Evolutionary conservation across 2,329 filamentous ascomycete genomes (phyloP).

Genomic region (Cercospora berteroae): DNA sequence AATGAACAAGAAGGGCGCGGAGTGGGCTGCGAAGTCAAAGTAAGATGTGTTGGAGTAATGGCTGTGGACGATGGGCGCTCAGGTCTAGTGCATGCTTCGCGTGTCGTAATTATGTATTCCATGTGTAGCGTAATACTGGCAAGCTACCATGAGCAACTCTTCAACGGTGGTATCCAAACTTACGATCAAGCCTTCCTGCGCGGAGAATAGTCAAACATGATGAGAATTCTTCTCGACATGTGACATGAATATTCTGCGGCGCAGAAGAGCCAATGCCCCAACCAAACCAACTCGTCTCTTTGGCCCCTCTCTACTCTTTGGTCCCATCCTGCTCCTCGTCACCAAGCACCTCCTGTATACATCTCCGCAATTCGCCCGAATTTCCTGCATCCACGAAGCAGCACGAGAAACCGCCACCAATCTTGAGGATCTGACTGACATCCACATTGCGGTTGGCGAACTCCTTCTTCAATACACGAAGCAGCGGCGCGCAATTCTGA

Average conservation of each 20-base stretch:
- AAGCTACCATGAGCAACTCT: background rate
- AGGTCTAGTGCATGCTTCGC: background rate
- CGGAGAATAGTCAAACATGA: background rate
- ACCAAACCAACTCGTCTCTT: background rate
- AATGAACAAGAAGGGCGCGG: background rate
- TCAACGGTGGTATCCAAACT: background rate
- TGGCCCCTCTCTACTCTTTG: background rate
- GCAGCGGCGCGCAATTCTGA: background rate
- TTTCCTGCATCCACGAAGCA: background rate
- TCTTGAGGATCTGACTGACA: background rate
- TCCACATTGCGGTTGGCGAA: background rate
- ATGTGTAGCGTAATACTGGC: background rate
- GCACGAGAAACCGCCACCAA: background rate
- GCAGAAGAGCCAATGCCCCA: background rate
- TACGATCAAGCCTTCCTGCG: background rate
- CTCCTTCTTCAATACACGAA: background rate
- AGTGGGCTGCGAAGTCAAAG: background rate
- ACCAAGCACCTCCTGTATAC: background rate
- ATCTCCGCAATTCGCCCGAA: background rate
- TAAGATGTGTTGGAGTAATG: background rate
- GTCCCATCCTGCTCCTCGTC: background rate
- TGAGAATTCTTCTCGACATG: background rate
- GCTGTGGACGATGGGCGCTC: background rate
- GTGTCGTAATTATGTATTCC: background rate
- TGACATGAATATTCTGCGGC: background rate